Conservation (phyloP, 2,329 filamentous ascomycete species). For the Phialophora verrucosa region DNA sequence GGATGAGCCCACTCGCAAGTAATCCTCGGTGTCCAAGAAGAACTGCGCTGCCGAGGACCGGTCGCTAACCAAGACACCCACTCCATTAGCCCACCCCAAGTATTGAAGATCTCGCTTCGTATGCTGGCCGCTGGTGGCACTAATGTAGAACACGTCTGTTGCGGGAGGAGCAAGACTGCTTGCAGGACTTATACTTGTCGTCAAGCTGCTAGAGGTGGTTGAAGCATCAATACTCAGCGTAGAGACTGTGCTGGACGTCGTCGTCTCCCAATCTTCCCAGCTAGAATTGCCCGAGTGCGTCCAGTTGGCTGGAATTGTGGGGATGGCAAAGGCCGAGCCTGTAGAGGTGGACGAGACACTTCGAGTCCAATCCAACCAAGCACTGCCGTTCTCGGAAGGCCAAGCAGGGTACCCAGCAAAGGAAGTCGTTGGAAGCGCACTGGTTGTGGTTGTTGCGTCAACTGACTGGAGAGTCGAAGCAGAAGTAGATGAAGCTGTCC, state of each 20-base stretch:
- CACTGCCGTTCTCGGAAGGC: conserved; percentile 13
- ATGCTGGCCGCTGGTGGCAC: background rate
- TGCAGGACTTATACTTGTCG: background rate
- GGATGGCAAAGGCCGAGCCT: background rate
- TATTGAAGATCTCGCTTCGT: background rate
- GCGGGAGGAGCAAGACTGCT: background rate
- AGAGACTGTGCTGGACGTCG: conserved; percentile 1
- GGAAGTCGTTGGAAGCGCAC: conserved; percentile 2
- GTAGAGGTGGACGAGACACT: conserved; percentile 1
- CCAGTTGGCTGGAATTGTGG: background rate
- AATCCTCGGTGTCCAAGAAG: background rate
- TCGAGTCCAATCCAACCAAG: conserved; percentile 9
- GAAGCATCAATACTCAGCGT: background rate
- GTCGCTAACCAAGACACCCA: background rate
- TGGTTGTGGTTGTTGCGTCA: conserved; percentile 7
- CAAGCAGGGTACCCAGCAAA: background rate
- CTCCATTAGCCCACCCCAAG: background rate
- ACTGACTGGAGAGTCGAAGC: background rate
- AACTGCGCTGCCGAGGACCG: conserved; percentile 2
- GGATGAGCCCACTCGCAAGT: conserved; percentile 2
- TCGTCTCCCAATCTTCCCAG: conserved; percentile 12
- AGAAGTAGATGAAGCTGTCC: conserved; percentile 13
- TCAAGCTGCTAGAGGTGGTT: background rate
- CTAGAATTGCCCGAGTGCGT: conserved; percentile 1
- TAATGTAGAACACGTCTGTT: conserved; percentile 4